A percentile compares a stretch with the other conserved stretches of the same genome.
These are phyloP conservation scores for Ogataea kodamae DNA, from an alignment of 805 yeast genomes.

Conservation along the genomic window DNA sequence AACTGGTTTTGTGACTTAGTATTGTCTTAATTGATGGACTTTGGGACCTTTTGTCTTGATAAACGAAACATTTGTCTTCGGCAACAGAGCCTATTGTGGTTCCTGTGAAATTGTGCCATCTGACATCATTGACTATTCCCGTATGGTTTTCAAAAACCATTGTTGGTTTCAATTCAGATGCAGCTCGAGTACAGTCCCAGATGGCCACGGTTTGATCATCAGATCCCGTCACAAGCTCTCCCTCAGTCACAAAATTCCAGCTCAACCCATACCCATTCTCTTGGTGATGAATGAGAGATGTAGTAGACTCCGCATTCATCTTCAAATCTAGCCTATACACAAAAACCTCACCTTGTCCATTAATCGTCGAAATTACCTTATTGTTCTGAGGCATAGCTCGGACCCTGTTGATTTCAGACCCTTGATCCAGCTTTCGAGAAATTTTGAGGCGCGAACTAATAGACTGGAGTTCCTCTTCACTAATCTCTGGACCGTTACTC, in stretches of 20 bases:
- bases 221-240: constrained; percentile 55
- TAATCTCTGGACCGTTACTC: constrained; percentile 21
- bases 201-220: constrained; percentile 65
- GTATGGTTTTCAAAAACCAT: constrained; percentile 39
- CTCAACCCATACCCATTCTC: constrained; percentile 74
- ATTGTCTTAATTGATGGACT: constrained; percentile 24
- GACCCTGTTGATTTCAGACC: constrained; percentile 69
- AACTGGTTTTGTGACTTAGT: constrained; percentile 35
- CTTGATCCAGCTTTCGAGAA: constrained; percentile 55
- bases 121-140: constrained; percentile 70
- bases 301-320: constrained; percentile 22
- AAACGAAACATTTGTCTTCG: constrained; percentile 56
- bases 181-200: constrained; percentile 45
- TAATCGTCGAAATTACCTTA: constrained; percentile 57
- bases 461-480: constrained; percentile 30
- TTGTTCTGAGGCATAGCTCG: constrained; percentile 64
- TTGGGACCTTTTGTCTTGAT: constrained; percentile 50
- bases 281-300: constrained; percentile 47
- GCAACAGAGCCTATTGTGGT: constrained; percentile 67
- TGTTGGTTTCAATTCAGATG: constrained; percentile 22
- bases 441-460: constrained; percentile 57
- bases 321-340: constrained; percentile 41
- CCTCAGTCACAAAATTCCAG: constrained; percentile 52
- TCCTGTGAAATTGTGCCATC: constrained; percentile 58
- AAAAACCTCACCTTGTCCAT: constrained; percentile 60